Evolutionary conservation across 228 moss, liverwort and hornwort genomes (phyloP).

Genomic region (Sphagnum fallax): DNA sequence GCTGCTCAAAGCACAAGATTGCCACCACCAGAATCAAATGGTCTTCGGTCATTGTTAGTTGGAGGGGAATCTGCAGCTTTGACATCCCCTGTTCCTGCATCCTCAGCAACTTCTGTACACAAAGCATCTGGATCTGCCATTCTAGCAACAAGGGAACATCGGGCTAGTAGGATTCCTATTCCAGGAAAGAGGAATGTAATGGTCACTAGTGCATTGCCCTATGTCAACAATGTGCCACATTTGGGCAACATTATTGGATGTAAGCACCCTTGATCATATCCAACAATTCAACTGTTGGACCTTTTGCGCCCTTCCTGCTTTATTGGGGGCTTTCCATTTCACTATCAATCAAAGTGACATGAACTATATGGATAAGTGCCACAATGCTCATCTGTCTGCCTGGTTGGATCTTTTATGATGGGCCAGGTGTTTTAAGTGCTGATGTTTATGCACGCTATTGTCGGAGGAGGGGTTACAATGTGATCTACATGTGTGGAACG

Average conservation of each 20-base stretch:
- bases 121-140: neutral
- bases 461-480: constrained; percentile 77
- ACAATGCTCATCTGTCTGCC: too few species aligned
- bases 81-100: too few species aligned
- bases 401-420: neutral
- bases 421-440: constrained; percentile 85
- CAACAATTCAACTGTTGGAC: neutral
- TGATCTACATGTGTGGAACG: constrained; percentile 88
- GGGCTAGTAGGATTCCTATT: constrained; percentile 34
- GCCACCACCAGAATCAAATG: neutral
- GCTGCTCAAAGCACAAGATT: neutral
- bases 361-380: too few species aligned
- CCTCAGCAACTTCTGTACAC: too few species aligned
- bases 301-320: neutral
- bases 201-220: constrained; percentile 81
- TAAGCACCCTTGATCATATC: constrained; percentile 16
- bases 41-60: neutral
- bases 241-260: constrained; percentile 91
- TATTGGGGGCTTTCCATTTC: too few species aligned
- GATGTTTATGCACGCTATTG: constrained; percentile 95
- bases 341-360: too few species aligned
- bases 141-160: constrained; percentile 13
- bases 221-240: constrained; percentile 96
- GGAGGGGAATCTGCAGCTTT: neutral
- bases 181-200: constrained; percentile 66